phyloP scores from a whole-genome alignment of 2,329 filamentous ascomycete genomes.

The Elsinoe perseae region DNA sequence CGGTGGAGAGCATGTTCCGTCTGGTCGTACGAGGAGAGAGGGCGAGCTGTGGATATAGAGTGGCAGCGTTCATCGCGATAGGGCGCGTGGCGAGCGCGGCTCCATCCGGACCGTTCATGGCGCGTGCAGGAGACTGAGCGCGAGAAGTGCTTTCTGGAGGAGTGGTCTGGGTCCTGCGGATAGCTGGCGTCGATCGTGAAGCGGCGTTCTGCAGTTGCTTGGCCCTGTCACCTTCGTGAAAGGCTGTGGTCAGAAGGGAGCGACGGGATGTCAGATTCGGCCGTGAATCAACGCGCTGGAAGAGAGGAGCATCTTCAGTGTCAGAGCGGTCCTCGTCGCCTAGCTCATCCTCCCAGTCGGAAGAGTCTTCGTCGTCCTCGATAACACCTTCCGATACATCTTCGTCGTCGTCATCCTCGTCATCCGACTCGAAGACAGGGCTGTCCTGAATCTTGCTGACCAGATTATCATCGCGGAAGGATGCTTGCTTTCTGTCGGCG shows the following conservation, averaged over 20 bases:
- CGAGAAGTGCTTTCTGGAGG: slow-evolving; percentile 12
- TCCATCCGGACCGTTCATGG: slow-evolving; percentile 12
- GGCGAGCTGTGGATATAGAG: slow-evolving; percentile 55
- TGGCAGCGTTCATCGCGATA: slow-evolving; percentile 66
- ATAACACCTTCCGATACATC: slow-evolving; percentile 77
- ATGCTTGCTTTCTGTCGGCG: slow-evolving; percentile 63
- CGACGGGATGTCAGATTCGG: slow-evolving; percentile 76
- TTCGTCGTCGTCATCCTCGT: slow-evolving; percentile 46
- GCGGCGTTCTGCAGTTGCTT: slow-evolving; percentile 61
- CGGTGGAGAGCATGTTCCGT: slow-evolving; percentile 89
- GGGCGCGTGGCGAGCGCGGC: slow-evolving; percentile 53
- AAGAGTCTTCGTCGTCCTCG: slow-evolving; percentile 45
- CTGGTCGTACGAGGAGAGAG: slow-evolving; percentile 87
- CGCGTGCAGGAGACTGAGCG: slow-evolving; percentile 11
- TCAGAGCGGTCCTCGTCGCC: slow-evolving; percentile 73
- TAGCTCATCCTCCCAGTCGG: slow-evolving; percentile 52
- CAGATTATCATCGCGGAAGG: slow-evolving; percentile 69
- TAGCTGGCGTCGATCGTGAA: slow-evolving; percentile 39
- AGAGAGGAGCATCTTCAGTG: slow-evolving; percentile 65
- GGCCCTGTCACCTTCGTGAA: slow-evolving; percentile 70
- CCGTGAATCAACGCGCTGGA: slow-evolving; percentile 85
- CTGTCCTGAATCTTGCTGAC: slow-evolving; percentile 58
- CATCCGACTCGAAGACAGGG: slow-evolving; percentile 53
- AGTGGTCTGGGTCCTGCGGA: slow-evolving; percentile 12
- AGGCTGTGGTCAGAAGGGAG: slow-evolving; percentile 82